phyloP scores from a whole-genome alignment of 2,329 filamentous ascomycete species.

The Verticillium alfalfae region DNA sequence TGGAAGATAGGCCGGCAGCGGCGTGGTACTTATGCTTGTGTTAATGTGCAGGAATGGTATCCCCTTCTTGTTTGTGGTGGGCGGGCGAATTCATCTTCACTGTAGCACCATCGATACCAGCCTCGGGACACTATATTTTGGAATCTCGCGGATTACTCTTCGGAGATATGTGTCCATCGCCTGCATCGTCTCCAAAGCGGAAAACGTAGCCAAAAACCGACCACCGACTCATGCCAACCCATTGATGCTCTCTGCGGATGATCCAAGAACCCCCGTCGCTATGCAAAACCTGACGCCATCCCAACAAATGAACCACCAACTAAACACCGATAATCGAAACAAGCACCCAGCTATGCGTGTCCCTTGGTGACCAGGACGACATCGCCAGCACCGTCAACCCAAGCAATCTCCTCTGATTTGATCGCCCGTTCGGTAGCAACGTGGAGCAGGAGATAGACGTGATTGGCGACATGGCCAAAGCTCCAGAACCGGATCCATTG shows the following conservation, averaged over 20 bases:
- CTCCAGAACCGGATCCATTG: constrained; percentile 62
- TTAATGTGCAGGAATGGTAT: neutral
- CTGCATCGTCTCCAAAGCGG: neutral
- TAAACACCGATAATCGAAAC: neutral
- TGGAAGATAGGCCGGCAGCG: neutral
- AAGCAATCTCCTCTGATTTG: constrained; percentile 50
- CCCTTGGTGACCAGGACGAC: constrained; percentile 33
- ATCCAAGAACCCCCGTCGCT: neutral
- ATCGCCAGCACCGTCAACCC: constrained; percentile 60
- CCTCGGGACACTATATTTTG: neutral
- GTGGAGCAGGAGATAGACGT: constrained; percentile 72
- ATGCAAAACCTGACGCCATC: neutral
- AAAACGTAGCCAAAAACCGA: neutral
- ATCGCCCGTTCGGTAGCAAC: constrained; percentile 62
- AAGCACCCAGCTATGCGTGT: neutral
- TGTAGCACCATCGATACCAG: neutral
- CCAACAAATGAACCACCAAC: neutral
- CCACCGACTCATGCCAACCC: no score
- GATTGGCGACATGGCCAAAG: constrained; percentile 68
- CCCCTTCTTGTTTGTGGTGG: neutral
- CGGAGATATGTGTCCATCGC: neutral
- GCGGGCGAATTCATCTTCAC: neutral
- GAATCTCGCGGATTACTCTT: neutral
- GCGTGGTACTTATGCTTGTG: neutral
- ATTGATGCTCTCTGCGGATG: no score